These are phyloP conservation scores for Podila horticola DNA, from an alignment of 192 early-diverging fungal species.

Conservation along the genomic window DNA sequence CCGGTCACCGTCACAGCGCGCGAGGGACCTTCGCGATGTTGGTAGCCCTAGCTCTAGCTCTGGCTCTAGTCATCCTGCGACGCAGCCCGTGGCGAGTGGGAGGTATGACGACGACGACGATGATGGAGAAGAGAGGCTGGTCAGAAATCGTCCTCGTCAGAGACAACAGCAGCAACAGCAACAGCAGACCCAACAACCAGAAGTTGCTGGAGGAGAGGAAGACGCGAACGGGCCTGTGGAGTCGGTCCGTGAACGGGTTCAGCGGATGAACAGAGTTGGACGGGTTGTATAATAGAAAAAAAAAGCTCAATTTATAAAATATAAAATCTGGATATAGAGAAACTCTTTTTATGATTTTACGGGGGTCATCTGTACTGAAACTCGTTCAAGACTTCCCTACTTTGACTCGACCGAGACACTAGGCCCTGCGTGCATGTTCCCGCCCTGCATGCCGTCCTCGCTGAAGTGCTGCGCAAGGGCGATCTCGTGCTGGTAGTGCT, in stretches of 20 bases:
- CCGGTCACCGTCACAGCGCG: constrained; percentile 29
- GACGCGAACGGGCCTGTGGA: constrained; percentile 11
- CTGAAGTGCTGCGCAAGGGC: constrained; percentile 86
- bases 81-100: background rate
- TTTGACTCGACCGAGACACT: constrained; percentile 36
- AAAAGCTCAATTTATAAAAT: too few species aligned
- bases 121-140: constrained; percentile 41
- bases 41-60: background rate
- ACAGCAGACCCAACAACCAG: background rate
- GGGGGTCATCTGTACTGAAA: background rate
- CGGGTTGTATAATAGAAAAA: constrained; percentile 6
- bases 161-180: background rate
- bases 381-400: constrained; percentile 2
- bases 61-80: background rate
- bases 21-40: background rate
- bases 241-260: constrained; percentile 39
- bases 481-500: constrained; percentile 74
- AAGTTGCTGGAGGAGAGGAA: background rate
- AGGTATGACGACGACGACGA: constrained; percentile 23
- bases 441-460: constrained; percentile 75
- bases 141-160: constrained; percentile 19
- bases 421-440: constrained; percentile 28
- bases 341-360: too few species aligned
- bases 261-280: constrained; percentile 44
- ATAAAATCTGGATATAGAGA: too few species aligned